Conservation (phyloP, 139 green algal genomes). For the Coelastrella sp. region DNA sequence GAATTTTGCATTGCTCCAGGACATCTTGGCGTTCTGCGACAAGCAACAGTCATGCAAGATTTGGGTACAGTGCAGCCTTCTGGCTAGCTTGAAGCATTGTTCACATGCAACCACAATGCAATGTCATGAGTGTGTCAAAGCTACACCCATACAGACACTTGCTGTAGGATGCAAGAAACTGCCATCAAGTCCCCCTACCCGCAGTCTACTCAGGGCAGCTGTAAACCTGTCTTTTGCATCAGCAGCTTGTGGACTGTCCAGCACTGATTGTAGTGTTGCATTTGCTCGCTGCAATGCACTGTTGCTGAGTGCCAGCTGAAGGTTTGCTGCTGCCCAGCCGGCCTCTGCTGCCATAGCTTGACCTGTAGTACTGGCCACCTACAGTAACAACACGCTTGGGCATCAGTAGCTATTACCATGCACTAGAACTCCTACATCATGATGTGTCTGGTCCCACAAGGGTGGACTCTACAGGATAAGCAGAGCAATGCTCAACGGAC, state of each 20-base stretch:
- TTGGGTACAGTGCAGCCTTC: too few relatives aligned
- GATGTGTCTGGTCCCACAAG: too few relatives aligned
- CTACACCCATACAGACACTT: too few relatives aligned
- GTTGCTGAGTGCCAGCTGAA: neutral
- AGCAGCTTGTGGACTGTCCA: neutral
- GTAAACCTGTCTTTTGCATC: conserved; percentile 2
- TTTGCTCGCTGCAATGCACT: conserved; percentile 14
- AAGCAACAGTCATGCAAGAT: neutral
- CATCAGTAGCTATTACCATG: too few relatives aligned
- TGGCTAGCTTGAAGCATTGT: too few relatives aligned
- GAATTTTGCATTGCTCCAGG: neutral
- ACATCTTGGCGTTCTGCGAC: neutral
- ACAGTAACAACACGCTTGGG: neutral
- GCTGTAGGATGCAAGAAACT: too few relatives aligned
- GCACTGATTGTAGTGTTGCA: neutral
- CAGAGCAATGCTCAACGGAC: too few relatives aligned
- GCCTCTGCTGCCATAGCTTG: conserved; percentile 1
- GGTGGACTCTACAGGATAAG: too few relatives aligned
- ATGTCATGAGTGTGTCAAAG: too few relatives aligned
- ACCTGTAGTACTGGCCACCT: conserved; percentile 16
- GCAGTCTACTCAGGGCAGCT: neutral
- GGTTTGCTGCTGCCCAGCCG: conserved; percentile 14
- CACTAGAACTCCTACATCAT: too few relatives aligned
- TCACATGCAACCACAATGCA: too few relatives aligned
- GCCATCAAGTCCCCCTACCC: too few relatives aligned